Percentiles rank a stretch among this genome's conserved stretches.
These are phyloP conservation scores for Parmelia sp. DNA, from an alignment of 495 filamentous ascomycete genomes.

Conservation along the genomic window DNA sequence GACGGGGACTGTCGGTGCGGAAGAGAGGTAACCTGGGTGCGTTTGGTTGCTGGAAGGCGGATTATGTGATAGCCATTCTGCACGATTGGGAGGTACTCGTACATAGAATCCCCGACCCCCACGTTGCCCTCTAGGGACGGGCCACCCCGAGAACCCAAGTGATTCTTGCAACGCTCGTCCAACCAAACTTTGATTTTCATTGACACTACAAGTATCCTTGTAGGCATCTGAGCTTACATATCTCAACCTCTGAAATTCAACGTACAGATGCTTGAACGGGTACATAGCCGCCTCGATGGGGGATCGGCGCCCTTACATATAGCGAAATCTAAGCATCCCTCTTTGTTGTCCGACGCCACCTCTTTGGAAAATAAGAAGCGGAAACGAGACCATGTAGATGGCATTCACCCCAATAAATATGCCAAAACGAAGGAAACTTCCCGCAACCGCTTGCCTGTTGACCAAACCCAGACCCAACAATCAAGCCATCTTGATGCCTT, in stretches of 20 bases:
- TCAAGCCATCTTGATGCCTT: not conserved
- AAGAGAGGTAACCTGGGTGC: too few relatives aligned
- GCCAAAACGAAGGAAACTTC: not conserved
- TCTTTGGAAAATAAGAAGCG: conserved; percentile 34
- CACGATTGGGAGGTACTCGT: too few relatives aligned
- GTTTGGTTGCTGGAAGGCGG: too few relatives aligned
- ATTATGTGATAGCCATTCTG: too few relatives aligned
- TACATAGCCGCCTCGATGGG: conserved; percentile 37
- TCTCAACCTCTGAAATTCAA: not conserved
- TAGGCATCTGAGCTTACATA: not conserved
- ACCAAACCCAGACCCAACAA: not conserved
- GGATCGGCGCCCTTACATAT: conserved; percentile 22
- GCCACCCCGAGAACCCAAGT: too few relatives aligned
- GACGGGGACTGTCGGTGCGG: too few relatives aligned
- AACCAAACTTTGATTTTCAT: not conserved
- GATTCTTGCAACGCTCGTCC: too few relatives aligned
- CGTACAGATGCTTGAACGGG: conserved; percentile 45
- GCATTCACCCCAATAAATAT: not conserved
- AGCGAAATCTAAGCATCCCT: not conserved
- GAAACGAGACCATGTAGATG: conserved; percentile 33
- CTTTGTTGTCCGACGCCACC: not conserved
- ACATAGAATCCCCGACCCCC: too few relatives aligned
- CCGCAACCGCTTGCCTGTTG: not conserved
- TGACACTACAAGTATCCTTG: not conserved
- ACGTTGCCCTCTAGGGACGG: too few relatives aligned